Percentiles rank a stretch among this genome's conserved stretches.
These are phyloP conservation scores for Pichia occidentalis DNA, from an alignment of 805 yeast species.

Conservation along the genomic window DNA sequence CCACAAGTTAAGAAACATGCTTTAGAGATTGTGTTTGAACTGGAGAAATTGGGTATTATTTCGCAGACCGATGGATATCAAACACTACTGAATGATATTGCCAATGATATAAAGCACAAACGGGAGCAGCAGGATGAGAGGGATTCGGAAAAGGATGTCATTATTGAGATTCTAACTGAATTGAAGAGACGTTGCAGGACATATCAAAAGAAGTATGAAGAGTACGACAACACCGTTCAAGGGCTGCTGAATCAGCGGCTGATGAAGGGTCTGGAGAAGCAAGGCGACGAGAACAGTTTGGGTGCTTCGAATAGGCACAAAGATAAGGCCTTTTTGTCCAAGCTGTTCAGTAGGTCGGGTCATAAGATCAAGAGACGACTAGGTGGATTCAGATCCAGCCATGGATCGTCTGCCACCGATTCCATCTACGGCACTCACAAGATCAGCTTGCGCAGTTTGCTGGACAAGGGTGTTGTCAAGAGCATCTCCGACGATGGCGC, in stretches of 20 bases:
- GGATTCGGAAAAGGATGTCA: slow-evolving; percentile 35
- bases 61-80: slow-evolving; percentile 70
- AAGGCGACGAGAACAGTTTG: slow-evolving; percentile 36
- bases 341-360: slow-evolving; percentile 33
- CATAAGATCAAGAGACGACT: slow-evolving; percentile 3
- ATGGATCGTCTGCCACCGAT: background rate
- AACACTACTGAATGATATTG: slow-evolving; percentile 72
- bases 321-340: slow-evolving; percentile 32
- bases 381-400: background rate
- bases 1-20: slow-evolving; percentile 74
- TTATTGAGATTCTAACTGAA: slow-evolving; percentile 37
- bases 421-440: slow-evolving; percentile 1
- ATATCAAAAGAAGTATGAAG: slow-evolving; percentile 37
- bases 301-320: slow-evolving; percentile 5
- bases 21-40: slow-evolving; percentile 64
- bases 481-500: slow-evolving; percentile 35
- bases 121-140: slow-evolving; percentile 38
- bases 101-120: slow-evolving; percentile 59
- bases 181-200: slow-evolving; percentile 40
- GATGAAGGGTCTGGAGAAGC: background rate
- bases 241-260: slow-evolving; percentile 1
- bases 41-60: slow-evolving; percentile 62
- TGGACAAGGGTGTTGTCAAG: slow-evolving; percentile 10
- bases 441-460: slow-evolving; percentile 3
- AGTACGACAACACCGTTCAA: slow-evolving; percentile 31